Evolutionary conservation across 1,284 basidiomycete genomes (phyloP), one percentile per base, ranked within the genome.

Genomic region (Ustilago tritici): DNA sequence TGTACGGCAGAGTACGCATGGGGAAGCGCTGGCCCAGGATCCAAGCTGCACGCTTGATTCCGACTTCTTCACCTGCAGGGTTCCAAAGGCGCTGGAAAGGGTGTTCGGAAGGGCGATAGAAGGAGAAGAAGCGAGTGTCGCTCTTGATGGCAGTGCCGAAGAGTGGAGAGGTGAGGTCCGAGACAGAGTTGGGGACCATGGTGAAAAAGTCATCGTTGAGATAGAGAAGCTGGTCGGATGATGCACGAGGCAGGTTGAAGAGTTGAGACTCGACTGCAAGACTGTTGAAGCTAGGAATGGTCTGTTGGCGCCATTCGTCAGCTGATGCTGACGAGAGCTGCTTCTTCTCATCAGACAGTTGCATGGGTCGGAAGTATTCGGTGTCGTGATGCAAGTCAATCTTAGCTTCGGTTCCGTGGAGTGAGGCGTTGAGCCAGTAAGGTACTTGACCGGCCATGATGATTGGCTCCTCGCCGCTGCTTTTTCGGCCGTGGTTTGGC

Each of bases 1-100:
- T 83, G 72, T 88, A 88, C 7, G 88, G 67, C 11, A 88, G 84
- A 10, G 66, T 65, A 1, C 88, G 83, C 36, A 62, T 75, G n/a
- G 87, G 85, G 69, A 88, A 88, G 17, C 88, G 52, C 58, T 67
- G 62, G 2, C 72, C 77, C 19, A 79, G 46, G 6, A 80, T 53
- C 70, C 76, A 74, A 0, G 62, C 70, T 12, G 75, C 76, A 5
- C 76, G 61, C 47, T 78, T 78, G 56, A 78, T 78, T 15, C 76
- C 76, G 1, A 75, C 76, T 40, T 78, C 76, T 56, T 78, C 76
- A 14, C 76, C 76, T 0, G 76, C 65, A 4, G 76, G 76, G n/a
- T 78, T 78, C 76, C 76, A 78, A 11, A 70, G 54, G n/a, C 76
- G 64, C 53, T 75, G 72, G 52, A 78, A 68, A 12, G 76, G 76